Conservation (phyloP, 352 stramenopile genomes). For the Pythium aphanidermatum region DNA sequence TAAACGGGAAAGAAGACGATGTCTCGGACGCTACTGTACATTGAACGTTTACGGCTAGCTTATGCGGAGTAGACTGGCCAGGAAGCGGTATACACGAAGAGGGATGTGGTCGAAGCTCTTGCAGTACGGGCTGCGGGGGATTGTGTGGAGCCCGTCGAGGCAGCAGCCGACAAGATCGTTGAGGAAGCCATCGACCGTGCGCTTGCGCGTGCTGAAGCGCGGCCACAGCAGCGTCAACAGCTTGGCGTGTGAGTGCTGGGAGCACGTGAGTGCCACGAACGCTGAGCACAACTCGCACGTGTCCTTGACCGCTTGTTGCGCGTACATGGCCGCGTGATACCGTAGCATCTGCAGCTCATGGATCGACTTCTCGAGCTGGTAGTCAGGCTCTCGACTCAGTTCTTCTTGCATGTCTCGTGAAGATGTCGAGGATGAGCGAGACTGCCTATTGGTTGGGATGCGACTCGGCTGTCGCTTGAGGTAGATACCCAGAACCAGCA, state of each 20-base stretch:
- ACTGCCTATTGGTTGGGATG: slow-evolving; percentile 33
- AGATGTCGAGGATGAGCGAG: slow-evolving; percentile 1
- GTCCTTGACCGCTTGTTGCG: slow-evolving; percentile 17
- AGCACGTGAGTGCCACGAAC: slow-evolving; percentile 37
- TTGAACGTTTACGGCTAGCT: not conserved
- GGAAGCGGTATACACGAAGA: slow-evolving; percentile 6
- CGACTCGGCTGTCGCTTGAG: slow-evolving; percentile 34
- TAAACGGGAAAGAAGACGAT: no score
- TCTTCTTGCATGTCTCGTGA: not conserved
- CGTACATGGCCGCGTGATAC: slow-evolving; percentile 26
- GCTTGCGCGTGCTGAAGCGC: not conserved
- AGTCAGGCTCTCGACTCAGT: slow-evolving; percentile 22
- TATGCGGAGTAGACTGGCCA: not conserved
- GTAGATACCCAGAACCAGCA: slow-evolving; percentile 49
- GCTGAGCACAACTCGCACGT: slow-evolving; percentile 35
- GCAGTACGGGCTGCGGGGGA: slow-evolving; percentile 4
- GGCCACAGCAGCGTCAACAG: slow-evolving; percentile 19
- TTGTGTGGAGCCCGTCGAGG: slow-evolving; percentile 3
- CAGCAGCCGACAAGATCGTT: slow-evolving; percentile 9
- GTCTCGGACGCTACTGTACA: no score
- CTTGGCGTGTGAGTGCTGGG: slow-evolving; percentile 28
- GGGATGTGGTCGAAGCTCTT: slow-evolving; percentile 16
- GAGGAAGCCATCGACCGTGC: slow-evolving; percentile 10
- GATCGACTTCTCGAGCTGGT: slow-evolving; percentile 32
- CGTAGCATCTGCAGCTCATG: slow-evolving; percentile 34